Conservation (phyloP, 805 yeast genomes). For the Barnettozyma sp. region DNA sequence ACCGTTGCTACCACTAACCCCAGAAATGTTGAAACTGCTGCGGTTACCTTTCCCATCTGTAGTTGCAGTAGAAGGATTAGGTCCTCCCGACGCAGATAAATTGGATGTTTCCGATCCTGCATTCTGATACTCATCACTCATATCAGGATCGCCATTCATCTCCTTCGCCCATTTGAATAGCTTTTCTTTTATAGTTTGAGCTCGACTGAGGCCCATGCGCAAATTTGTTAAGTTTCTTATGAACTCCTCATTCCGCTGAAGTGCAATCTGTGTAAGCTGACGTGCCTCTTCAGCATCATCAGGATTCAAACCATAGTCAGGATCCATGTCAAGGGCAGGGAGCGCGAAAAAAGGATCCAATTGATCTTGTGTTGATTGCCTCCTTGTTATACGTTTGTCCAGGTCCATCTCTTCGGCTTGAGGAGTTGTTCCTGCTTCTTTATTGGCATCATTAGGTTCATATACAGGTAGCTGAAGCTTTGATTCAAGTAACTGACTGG, state of each 20-base stretch:
- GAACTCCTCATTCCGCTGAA: constrained; percentile 83
- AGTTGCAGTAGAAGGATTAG: constrained; percentile 4
- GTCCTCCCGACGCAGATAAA: constrained; percentile 24
- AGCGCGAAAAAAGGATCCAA: constrained; percentile 60
- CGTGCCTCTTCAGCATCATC: constrained; percentile 64
- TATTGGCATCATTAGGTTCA: constrained; percentile 41
- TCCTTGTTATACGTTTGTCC: constrained; percentile 28
- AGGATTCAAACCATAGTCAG: constrained; percentile 42
- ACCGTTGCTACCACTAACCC: constrained; percentile 11
- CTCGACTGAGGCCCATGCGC: constrained; percentile 69
- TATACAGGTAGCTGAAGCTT: constrained; percentile 61
- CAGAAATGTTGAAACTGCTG: constrained; percentile 8
- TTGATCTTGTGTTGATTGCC: constrained; percentile 25
- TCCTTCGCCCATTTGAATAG: constrained; percentile 82
- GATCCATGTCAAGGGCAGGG: constrained; percentile 40
- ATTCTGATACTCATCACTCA: constrained; percentile 32
- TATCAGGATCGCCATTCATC: constrained; percentile 60
- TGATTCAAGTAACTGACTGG: constrained; percentile 55
- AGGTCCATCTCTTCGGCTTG: constrained; percentile 16
- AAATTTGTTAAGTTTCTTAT: constrained; percentile 69
- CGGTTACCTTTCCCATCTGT: constrained; percentile 5
- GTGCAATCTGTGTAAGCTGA: constrained; percentile 67
- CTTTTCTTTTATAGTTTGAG: constrained; percentile 65
- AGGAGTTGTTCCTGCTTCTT: constrained; percentile 4
- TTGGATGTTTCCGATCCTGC: constrained; percentile 18